Evolutionary conservation across 2,329 filamentous ascomycete species (phyloP).

Genomic region (Aspergillus thermomutatus): DNA sequence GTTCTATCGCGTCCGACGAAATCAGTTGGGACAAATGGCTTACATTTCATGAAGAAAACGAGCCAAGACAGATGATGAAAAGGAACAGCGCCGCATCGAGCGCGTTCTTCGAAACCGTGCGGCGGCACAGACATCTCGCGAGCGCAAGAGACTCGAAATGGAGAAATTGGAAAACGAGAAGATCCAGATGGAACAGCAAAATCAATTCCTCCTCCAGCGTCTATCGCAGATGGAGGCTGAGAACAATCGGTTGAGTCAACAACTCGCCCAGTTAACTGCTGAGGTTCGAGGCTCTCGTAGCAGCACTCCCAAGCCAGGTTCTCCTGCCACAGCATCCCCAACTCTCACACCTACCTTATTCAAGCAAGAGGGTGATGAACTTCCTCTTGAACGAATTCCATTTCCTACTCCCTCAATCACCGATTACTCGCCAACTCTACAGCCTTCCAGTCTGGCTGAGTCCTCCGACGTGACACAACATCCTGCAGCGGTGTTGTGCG

Average conservation of each 20-base stretch:
- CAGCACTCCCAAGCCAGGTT: slow-evolving; percentile 36
- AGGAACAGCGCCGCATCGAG: slow-evolving; percentile 96
- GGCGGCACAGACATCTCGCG: slow-evolving; percentile 91
- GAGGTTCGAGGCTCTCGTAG: slow-evolving; percentile 42
- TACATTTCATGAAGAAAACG: slow-evolving; percentile 64
- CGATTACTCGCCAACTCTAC: slow-evolving; percentile 39
- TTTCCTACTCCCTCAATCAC: slow-evolving; percentile 38
- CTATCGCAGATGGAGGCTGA: slow-evolving; percentile 59
- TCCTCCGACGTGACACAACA: slow-evolving; percentile 97
- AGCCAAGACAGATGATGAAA: slow-evolving; percentile 97
- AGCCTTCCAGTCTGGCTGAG: slow-evolving; percentile 46
- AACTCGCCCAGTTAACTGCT: slow-evolving; percentile 49
- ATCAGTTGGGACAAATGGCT: slow-evolving; percentile 1
- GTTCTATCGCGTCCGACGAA: slow-evolving; percentile 18
- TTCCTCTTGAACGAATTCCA: slow-evolving; percentile 39
- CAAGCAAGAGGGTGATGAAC: slow-evolving; percentile 44
- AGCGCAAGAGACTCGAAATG: slow-evolving; percentile 85
- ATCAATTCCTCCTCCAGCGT: slow-evolving; percentile 65
- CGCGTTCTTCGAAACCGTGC: slow-evolving; percentile 94
- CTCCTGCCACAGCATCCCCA: slow-evolving; percentile 33
- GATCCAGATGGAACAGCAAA: slow-evolving; percentile 64
- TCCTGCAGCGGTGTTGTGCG: slow-evolving; percentile 99
- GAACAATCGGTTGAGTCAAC: slow-evolving; percentile 48
- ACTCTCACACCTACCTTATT: slow-evolving; percentile 41
- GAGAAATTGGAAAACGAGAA: slow-evolving; percentile 73